Conservation (phyloP, 768 basidiomycete species). For the Suillus variegatus region DNA sequence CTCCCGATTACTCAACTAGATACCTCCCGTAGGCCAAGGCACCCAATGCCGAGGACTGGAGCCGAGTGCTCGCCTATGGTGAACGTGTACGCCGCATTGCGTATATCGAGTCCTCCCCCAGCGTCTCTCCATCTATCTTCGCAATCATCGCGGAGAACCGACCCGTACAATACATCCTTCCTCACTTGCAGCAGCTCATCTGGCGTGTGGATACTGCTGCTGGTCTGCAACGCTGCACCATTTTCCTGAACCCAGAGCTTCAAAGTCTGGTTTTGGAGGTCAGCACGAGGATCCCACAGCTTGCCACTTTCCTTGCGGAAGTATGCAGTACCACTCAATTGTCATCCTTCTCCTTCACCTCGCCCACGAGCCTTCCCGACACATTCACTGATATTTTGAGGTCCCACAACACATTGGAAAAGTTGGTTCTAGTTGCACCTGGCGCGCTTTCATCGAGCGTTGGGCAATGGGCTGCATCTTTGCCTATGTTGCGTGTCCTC, state of each 20-base stretch:
- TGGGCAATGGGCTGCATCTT: conserved; percentile 72
- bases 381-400: conserved; percentile 66
- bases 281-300: conserved; percentile 54
- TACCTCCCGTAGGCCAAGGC: conserved; percentile 45
- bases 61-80: conserved; percentile 62
- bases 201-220: conserved; percentile 73
- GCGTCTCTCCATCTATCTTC: conserved; percentile 65
- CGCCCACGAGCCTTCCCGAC: conserved; percentile 70
- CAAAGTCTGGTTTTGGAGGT: conserved; percentile 64
- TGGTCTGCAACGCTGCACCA: conserved; percentile 61
- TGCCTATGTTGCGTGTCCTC: conserved; percentile 61
- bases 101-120: conserved; percentile 69
- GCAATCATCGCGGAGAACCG: conserved; percentile 64
- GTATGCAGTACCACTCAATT: conserved; percentile 65
- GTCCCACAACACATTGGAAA: conserved; percentile 61
- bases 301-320: conserved; percentile 63
- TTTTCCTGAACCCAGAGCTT: conserved; percentile 69
- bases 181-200: conserved; percentile 64
- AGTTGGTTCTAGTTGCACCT: conserved; percentile 66
- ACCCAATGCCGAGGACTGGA: conserved; percentile 73
- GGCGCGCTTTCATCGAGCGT: conserved; percentile 70
- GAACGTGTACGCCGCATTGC: conserved; percentile 67
- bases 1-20: conserved; percentile 11
- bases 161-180: conserved; percentile 65
- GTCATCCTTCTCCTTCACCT: conserved; percentile 67